A percentile compares a stretch with the other conserved stretches of the same genome.
Conservation (phyloP, 305 asterid genomes). For the Euphrasia arctica region DNA sequence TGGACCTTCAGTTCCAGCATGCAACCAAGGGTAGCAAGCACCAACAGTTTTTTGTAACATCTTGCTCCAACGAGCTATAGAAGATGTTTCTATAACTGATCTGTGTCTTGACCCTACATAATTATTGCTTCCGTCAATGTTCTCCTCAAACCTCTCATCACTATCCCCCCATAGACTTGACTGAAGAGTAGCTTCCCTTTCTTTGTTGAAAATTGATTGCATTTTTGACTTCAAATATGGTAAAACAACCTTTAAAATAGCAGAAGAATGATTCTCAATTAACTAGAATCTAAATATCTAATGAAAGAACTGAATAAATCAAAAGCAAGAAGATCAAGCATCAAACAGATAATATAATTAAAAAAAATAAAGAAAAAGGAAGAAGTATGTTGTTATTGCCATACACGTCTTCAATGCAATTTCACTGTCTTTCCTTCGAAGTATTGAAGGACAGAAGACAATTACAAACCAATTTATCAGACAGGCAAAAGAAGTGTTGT, state of each 20-base stretch:
- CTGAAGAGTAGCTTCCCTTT: conserved; percentile 93
- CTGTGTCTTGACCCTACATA: conserved; percentile 42
- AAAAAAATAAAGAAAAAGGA: conserved; percentile 2
- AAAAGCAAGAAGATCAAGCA: conserved; percentile 1
- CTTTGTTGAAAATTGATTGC: conserved; percentile 74
- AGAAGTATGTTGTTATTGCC: neutral
- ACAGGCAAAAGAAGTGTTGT: neutral
- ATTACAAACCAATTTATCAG: conserved; percentile 9
- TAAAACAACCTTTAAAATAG: conserved; percentile 62
- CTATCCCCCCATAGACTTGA: conserved; percentile 95
- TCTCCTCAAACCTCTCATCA: conserved; percentile 59
- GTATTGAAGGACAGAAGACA: conserved; percentile 9
- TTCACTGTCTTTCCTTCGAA: too few species aligned
- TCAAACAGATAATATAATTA: conserved; percentile 11
- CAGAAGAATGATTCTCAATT: conserved; percentile 22
- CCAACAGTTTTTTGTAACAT: conserved; percentile 61
- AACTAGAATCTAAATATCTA: neutral
- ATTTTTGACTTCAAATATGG: conserved; percentile 87
- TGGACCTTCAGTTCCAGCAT: conserved; percentile 96
- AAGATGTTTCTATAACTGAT: conserved; percentile 50
- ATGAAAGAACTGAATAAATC: too few species aligned
- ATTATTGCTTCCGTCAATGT: conserved; percentile 38
- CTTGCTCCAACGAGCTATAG: conserved; percentile 47
- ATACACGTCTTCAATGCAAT: neutral
- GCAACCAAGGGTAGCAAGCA: conserved; percentile 92